A percentile compares a stretch with the other conserved stretches of the same genome.
phyloP scores from a whole-genome alignment of 257 asterid species.

The Verbascum thapsus region DNA sequence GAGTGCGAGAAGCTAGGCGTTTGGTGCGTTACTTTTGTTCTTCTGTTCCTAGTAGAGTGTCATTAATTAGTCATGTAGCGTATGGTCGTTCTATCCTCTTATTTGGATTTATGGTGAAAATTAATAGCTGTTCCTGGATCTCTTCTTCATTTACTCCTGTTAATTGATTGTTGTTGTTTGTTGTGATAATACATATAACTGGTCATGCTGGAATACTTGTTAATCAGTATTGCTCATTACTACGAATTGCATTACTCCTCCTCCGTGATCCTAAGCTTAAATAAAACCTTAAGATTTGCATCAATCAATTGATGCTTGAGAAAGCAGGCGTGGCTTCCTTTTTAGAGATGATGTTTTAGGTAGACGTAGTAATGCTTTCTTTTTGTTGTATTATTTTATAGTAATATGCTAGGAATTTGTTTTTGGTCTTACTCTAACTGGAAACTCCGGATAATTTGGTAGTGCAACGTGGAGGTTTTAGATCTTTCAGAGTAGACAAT shows the following conservation, averaged over 20 bases:
- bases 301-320: conserved; percentile 19
- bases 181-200: conserved; percentile 17
- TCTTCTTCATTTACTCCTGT: conserved; percentile 4
- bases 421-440: no score
- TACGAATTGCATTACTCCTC: conserved; percentile 12
- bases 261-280: neutral
- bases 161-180: neutral
- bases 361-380: neutral
- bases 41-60: conserved; percentile 13
- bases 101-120: conserved; percentile 13
- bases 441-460: no score
- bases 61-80: conserved; percentile 6
- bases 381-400: no score
- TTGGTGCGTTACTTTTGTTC: conserved; percentile 53
- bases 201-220: conserved; percentile 14
- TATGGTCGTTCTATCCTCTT: conserved; percentile 22
- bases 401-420: no score
- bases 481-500: no score
- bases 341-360: neutral
- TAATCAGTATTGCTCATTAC: neutral
- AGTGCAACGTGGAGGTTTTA: no score
- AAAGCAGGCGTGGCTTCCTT: neutral
- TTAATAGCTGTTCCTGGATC: conserved; percentile 8
- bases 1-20: conserved; percentile 48
- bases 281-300: conserved; percentile 5